phyloP scores from a whole-genome alignment of 352 stramenopile genomes.

The Globisporangium polare region DNA sequence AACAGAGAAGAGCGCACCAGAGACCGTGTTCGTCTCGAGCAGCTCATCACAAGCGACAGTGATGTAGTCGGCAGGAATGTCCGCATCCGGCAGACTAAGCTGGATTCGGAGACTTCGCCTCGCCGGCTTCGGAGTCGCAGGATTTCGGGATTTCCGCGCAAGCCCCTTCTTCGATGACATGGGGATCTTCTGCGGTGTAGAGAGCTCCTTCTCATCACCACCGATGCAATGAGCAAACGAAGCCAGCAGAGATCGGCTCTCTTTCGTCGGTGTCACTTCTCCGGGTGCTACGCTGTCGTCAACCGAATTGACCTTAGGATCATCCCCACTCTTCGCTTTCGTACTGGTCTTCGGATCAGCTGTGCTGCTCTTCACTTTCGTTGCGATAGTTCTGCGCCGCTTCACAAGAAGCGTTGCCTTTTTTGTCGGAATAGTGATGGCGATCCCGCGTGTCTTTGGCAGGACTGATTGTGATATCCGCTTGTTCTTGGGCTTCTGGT shows the following conservation, averaged over 20 bases:
- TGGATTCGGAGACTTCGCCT: constrained; percentile 7
- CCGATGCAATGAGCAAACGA: constrained; percentile 10
- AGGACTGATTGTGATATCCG: not conserved
- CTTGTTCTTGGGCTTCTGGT: not conserved
- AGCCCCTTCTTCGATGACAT: constrained; percentile 10
- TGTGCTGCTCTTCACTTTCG: not conserved
- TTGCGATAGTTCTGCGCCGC: not conserved
- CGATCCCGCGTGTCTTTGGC: not conserved
- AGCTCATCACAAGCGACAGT: constrained; percentile 30
- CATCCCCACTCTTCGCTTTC: not conserved
- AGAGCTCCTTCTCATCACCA: not conserved
- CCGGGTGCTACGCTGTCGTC: not conserved
- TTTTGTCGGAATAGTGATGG: constrained; percentile 20
- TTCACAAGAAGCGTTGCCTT: constrained; percentile 38
- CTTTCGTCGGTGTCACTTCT: not conserved
- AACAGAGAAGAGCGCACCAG: constrained; percentile 37
- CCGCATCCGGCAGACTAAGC: not conserved
- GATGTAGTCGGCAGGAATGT: constrained; percentile 16
- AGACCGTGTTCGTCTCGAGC: constrained; percentile 35
- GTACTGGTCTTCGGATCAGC: not conserved
- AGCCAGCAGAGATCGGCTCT: constrained; percentile 8
- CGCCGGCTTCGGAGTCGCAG: not conserved
- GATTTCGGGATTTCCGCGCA: not conserved
- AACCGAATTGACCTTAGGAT: not conserved
- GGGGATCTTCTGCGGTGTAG: constrained; percentile 13